These are phyloP conservation scores for Rugonectria rugulosa DNA, from an alignment of 2,329 filamentous ascomycete species.

Conservation along the genomic window DNA sequence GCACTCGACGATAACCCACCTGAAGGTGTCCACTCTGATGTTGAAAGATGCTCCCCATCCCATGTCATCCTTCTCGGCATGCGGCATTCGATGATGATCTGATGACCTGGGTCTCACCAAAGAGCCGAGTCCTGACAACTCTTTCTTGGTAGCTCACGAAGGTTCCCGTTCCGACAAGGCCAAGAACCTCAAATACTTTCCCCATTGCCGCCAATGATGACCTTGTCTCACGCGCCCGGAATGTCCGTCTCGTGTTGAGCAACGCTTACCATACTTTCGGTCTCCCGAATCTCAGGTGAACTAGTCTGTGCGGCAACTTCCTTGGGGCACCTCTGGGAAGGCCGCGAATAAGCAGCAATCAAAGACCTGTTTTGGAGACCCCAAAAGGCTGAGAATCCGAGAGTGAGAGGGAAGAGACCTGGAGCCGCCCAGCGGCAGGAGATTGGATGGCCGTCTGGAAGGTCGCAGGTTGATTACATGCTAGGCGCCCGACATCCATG, in stretches of 20 bases:
- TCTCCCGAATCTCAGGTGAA: not conserved
- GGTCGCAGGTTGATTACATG: slow-evolving; percentile 14
- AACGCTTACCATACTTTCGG: slow-evolving; percentile 5
- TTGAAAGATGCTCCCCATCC: too few species aligned
- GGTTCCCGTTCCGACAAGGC: not conserved
- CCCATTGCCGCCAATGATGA: slow-evolving; percentile 1
- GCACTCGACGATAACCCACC: too few species aligned
- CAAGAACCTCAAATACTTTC: not conserved
- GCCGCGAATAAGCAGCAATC: not conserved
- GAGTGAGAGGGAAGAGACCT: not conserved
- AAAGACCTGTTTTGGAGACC: not conserved
- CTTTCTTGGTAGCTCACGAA: too few species aligned
- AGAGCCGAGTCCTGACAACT: too few species aligned
- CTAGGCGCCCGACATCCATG: not conserved
- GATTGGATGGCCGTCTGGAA: not conserved
- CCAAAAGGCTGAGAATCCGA: not conserved
- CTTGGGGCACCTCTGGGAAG: not conserved
- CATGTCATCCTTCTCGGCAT: too few species aligned
- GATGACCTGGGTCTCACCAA: not conserved
- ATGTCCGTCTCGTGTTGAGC: not conserved
- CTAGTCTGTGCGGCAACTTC: slow-evolving; percentile 2
- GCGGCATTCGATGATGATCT: too few species aligned
- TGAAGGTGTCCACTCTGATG: too few species aligned
- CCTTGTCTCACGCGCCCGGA: not conserved
- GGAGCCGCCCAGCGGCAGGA: slow-evolving; percentile 6